Evolutionary conservation across 345 rosid genomes (phyloP).

Genomic region (Hypericum perforatum): DNA sequence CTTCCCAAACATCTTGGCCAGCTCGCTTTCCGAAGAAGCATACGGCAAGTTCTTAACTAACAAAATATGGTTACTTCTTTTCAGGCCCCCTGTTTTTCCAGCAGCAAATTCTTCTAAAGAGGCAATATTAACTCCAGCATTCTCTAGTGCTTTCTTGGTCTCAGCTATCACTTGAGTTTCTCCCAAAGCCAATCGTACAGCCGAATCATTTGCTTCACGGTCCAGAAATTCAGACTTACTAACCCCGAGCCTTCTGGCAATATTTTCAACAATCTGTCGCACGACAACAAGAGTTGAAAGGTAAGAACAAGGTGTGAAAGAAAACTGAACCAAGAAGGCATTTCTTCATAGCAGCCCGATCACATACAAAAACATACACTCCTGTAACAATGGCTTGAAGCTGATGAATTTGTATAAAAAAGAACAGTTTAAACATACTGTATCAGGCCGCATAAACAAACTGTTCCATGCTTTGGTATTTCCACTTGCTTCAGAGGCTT

Average conservation of each 20-base stretch:
- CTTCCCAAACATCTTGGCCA: slow-evolving; percentile 70
- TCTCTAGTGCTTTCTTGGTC: slow-evolving; percentile 70
- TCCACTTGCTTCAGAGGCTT: slow-evolving; percentile 87
- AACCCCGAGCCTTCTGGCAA: slow-evolving; percentile 73
- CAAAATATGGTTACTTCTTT: slow-evolving; percentile 78
- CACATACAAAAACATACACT: not conserved
- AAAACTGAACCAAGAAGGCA: no score
- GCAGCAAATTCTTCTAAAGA: slow-evolving; percentile 62
- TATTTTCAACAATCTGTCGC: slow-evolving; percentile 66
- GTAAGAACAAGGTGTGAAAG: no score
- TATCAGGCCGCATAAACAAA: slow-evolving; percentile 83
- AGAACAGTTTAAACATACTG: slow-evolving; percentile 38
- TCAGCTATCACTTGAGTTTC: slow-evolving; percentile 93
- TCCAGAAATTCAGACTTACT: slow-evolving; percentile 91
- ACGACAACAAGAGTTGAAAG: no score
- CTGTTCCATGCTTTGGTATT: slow-evolving; percentile 89
- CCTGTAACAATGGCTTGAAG: not conserved
- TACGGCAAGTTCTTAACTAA: slow-evolving; percentile 85
- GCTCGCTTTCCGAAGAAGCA: slow-evolving; percentile 75
- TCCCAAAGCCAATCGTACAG: slow-evolving; percentile 89
- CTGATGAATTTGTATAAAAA: not conserved
- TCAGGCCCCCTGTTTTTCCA: slow-evolving; percentile 44
- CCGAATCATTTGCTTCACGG: slow-evolving; percentile 83
- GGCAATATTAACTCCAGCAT: slow-evolving; percentile 69
- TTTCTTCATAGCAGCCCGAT: not conserved